These are phyloP conservation scores for Acer saccharum DNA, from an alignment of 345 rosid genomes.

Conservation along the genomic window DNA sequence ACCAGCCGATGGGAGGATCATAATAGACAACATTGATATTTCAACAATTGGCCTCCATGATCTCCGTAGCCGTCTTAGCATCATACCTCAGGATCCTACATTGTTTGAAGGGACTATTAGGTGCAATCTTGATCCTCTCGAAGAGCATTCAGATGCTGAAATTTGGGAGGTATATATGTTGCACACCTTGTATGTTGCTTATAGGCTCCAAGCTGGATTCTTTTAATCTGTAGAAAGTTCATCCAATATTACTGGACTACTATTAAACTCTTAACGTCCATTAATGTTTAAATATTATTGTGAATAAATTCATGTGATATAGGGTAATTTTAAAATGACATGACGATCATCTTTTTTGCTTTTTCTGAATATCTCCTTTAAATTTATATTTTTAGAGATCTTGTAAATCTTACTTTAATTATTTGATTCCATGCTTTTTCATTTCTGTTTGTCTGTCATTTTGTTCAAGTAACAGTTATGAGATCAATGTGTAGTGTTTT, in stretches of 20 bases:
- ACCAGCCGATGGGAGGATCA: constrained; percentile 78
- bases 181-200: constrained; percentile 4
- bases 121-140: constrained; percentile 96
- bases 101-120: constrained; percentile 95
- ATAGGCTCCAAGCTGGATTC: background rate
- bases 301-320: background rate
- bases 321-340: background rate
- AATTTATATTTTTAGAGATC: background rate
- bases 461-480: background rate
- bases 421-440: background rate
- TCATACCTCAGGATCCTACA: constrained; percentile 99
- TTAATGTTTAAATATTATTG: background rate
- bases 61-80: constrained; percentile 90
- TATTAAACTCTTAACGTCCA: background rate
- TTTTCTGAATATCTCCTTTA: background rate
- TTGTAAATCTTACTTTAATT: background rate
- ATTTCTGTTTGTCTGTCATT: background rate
- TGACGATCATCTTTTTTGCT: background rate
- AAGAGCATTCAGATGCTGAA: constrained; percentile 84
- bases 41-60: constrained; percentile 93
- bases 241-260: background rate
- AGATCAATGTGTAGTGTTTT: background rate
- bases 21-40: constrained; percentile 93
- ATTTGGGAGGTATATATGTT: constrained; percentile 76
- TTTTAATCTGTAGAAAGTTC: background rate